phyloP scores from a whole-genome alignment of 2,329 filamentous ascomycete genomes.

The Neophaeococcomyces aloes region DNA sequence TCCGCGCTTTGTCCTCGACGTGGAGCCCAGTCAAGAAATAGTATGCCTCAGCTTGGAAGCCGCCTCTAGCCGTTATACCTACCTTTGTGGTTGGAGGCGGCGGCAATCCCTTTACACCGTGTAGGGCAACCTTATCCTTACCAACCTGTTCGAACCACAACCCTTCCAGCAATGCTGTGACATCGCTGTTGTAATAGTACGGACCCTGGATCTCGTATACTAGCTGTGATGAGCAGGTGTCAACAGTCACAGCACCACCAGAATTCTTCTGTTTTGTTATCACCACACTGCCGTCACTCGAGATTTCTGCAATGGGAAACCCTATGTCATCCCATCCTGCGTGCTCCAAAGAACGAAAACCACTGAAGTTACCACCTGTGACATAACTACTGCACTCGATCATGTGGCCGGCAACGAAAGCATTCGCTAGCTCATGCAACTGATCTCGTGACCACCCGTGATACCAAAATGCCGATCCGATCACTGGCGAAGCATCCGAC shows the following conservation, averaged over 20 bases:
- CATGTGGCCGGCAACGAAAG: constrained; percentile 31
- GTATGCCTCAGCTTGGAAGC: constrained; percentile 38
- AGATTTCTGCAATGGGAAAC: constrained; percentile 39
- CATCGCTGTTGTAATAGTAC: constrained; percentile 49
- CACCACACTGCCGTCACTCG: constrained; percentile 29
- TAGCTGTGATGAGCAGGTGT: constrained; percentile 44
- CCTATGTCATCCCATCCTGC: constrained; percentile 37
- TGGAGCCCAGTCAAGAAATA: constrained; percentile 38
- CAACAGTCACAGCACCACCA: constrained; percentile 35
- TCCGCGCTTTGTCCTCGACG: constrained; percentile 37
- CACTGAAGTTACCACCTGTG: constrained; percentile 35
- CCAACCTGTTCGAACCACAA: constrained; percentile 43
- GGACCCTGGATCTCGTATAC: constrained; percentile 47
- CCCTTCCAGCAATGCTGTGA: constrained; percentile 42
- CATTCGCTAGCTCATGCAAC: constrained; percentile 31
- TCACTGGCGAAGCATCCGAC: constrained; percentile 35
- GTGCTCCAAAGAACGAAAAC: constrained; percentile 30
- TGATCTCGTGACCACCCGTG: constrained; percentile 32
- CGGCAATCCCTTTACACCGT: constrained; percentile 33
- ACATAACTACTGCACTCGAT: constrained; percentile 35
- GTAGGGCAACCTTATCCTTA: constrained; percentile 39
- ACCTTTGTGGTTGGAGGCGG: constrained; percentile 44
- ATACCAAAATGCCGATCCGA: constrained; percentile 34
- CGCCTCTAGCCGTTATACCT: constrained; percentile 37
- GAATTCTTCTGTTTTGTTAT: constrained; percentile 36